phyloP scores from a whole-genome alignment of 2,329 filamentous ascomycete species.

The Grosmannia serpens region DNA sequence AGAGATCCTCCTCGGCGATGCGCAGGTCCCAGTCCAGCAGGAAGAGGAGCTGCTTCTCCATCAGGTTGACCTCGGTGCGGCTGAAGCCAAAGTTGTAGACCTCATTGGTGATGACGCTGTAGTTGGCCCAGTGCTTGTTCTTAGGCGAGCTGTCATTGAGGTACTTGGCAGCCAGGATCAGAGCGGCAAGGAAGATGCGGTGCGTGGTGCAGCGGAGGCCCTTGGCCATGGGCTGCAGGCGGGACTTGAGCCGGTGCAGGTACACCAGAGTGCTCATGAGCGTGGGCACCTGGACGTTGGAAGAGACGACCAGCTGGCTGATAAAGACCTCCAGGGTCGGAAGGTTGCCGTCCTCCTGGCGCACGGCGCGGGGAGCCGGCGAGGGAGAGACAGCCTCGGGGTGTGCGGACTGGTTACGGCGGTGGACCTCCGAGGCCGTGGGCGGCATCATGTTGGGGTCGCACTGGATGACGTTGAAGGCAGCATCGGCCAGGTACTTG shows the following conservation, averaged over 20 bases:
- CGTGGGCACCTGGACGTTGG: constrained; percentile 93
- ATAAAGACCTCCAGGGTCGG: constrained; percentile 88
- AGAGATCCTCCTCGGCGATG: constrained; percentile 75
- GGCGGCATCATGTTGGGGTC: constrained; percentile 48
- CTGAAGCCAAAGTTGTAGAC: constrained; percentile 73
- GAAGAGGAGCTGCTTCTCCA: constrained; percentile 97
- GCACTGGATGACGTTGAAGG: constrained; percentile 69
- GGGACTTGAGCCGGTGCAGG: constrained; percentile 69
- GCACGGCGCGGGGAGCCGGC: constrained; percentile 31
- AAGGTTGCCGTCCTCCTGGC: constrained; percentile 41
- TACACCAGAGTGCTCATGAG: constrained; percentile 96
- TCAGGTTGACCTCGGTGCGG: constrained; percentile 91
- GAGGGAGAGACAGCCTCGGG: constrained; percentile 26
- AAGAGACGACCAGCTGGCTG: constrained; percentile 76
- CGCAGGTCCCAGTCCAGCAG: constrained; percentile 89
- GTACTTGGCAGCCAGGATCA: constrained; percentile 88
- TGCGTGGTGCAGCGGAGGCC: constrained; percentile 94
- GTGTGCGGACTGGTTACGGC: constrained; percentile 30
- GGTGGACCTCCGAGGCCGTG: constrained; percentile 17
- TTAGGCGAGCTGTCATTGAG: constrained; percentile 97
- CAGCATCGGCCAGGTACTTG: constrained; percentile 60
- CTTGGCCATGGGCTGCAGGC: constrained; percentile 87
- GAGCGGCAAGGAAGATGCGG: constrained; percentile 86
- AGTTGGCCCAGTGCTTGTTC: constrained; percentile 99
- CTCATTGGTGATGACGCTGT: constrained; percentile 64